Evolutionary conservation across 129 eudicot genomes (phyloP).

Genomic region (Saussurea involucrata): DNA sequence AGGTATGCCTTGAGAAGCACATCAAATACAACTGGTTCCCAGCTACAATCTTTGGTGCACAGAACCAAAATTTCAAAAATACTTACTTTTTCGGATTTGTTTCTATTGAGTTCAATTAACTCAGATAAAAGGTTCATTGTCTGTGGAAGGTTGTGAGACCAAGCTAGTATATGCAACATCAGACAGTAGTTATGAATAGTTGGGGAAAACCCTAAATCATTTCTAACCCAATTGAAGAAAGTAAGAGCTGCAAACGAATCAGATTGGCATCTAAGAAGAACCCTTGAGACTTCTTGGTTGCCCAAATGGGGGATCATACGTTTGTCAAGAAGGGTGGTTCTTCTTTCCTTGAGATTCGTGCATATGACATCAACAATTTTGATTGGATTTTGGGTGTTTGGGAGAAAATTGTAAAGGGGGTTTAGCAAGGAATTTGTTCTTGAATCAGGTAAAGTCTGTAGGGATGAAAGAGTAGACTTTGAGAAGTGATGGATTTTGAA

Average conservation of each 20-base stretch:
- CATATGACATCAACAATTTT: conserved; percentile 58
- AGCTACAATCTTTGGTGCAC: conserved; percentile 61
- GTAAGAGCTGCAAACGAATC: conserved; percentile 57
- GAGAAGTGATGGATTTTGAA: conserved; percentile 11
- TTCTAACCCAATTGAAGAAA: conserved; percentile 72
- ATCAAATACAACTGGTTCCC: conserved; percentile 87
- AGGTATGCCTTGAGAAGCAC: conserved; percentile 79
- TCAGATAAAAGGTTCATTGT: conserved; percentile 62
- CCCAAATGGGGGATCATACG: conserved; percentile 52
- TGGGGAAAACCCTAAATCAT: conserved; percentile 45
- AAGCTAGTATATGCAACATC: conserved; percentile 67
- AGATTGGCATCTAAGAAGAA: conserved; percentile 79
- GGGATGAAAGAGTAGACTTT: conserved; percentile 31
- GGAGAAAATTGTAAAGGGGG: conserved; percentile 68
- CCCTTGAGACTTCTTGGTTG: conserved; percentile 53
- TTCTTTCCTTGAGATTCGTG: conserved; percentile 45
- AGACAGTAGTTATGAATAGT: conserved; percentile 55
- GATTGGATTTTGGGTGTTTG: conserved; percentile 70
- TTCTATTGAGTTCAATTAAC: conserved; percentile 35
- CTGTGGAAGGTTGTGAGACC: conserved; percentile 47
- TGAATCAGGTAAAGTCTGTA: conserved; percentile 23
- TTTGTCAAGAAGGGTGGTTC: conserved; percentile 28
- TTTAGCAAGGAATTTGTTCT: conserved; percentile 27
- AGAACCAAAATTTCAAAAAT: conserved; percentile 50
- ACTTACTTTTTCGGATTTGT: conserved; percentile 22